Evolutionary conservation across 2,329 filamentous ascomycete species (phyloP), one percentile per base, ranked within the genome.

Genomic region (Trichoderma arundinaceum): DNA sequence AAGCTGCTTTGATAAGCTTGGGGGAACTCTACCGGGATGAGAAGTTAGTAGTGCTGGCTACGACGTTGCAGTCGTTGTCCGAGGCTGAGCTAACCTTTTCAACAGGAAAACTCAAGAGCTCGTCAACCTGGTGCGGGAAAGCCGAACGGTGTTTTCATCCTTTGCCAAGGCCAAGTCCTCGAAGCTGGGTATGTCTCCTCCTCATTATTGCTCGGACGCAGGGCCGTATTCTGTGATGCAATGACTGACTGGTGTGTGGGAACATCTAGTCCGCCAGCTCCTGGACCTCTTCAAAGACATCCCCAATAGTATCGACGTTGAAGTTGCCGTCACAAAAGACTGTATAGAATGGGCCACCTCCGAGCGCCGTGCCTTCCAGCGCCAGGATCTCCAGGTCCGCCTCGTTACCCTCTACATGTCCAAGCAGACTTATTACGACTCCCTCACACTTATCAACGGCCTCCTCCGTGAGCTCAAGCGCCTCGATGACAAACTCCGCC

Each of bases 131-230:
- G 90, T 99, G 74, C 94, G 90, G 75, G 92, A 92, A 78, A 97
- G 93, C 79, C 88, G 94, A 75, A 91, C 91, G 70, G 91, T 95
- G 51, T 88, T 99, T 70, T 97, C 94, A 66, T 95, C 92, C 69
- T 98, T 99, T 79, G 95, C 95, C 70, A 97, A 98, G 84, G 95
- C 96, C 69, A 99, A 99, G 87, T 98, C 95, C 38, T 92, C 95
- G 65, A 99, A 99, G 82, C 85, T 99, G 69, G 92, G 95, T 98
- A 88, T 70, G 89, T 69, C 51, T 41, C 49, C 17, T n/a, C 7
- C 12, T 5, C 12, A 7, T 44, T 39, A 10, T 38, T 53, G 38
- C 13, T 41, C 1, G 2, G n/a, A 48, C 17, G n/a, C n/a, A 44
- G 28, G 15, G 32, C 41, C 33, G 10, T 48, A 35, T 28, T 35